phyloP scores from a whole-genome alignment of 176 grass and related monocot species.

The Alloteropsis semialata region DNA sequence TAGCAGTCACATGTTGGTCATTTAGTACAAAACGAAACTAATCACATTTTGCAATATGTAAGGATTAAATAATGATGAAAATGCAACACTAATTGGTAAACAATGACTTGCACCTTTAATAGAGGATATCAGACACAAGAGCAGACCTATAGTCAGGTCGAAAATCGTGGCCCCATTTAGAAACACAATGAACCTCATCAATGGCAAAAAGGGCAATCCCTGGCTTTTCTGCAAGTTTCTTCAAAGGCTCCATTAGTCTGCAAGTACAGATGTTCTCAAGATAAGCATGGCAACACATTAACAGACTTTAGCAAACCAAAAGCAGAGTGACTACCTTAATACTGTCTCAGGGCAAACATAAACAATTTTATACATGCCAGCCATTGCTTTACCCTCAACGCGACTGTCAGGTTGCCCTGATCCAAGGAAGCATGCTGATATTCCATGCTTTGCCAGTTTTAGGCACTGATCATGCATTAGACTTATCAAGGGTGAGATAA shows the following conservation, averaged over 20 bases:
- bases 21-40: constrained; percentile 7
- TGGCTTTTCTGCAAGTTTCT: constrained; percentile 80
- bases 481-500: constrained; percentile 96
- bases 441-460: constrained; percentile 77
- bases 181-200: constrained; percentile 96
- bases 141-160: constrained; percentile 89
- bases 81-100: neutral
- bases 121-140: constrained; percentile 48
- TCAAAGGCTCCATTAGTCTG: constrained; percentile 88
- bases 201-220: constrained; percentile 94
- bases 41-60: neutral
- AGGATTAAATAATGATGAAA: constrained; percentile 8
- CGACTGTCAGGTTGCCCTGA: constrained; percentile 84
- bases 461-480: constrained; percentile 97
- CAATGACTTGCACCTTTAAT: constrained; percentile 35
- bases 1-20: neutral
- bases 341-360: constrained; percentile 97
- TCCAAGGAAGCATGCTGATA: constrained; percentile 95
- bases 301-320: constrained; percentile 20
- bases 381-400: constrained; percentile 87
- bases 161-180: constrained; percentile 99
- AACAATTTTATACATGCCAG: constrained; percentile 88
- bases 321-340: constrained; percentile 57
- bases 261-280: constrained; percentile 26
- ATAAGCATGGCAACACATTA: constrained; percentile 1